A percentile compares a stretch with the other conserved stretches of the same genome.
phyloP scores from a whole-genome alignment of 2,329 filamentous ascomycete genomes.

The Teratosphaeria viscida region DNA sequence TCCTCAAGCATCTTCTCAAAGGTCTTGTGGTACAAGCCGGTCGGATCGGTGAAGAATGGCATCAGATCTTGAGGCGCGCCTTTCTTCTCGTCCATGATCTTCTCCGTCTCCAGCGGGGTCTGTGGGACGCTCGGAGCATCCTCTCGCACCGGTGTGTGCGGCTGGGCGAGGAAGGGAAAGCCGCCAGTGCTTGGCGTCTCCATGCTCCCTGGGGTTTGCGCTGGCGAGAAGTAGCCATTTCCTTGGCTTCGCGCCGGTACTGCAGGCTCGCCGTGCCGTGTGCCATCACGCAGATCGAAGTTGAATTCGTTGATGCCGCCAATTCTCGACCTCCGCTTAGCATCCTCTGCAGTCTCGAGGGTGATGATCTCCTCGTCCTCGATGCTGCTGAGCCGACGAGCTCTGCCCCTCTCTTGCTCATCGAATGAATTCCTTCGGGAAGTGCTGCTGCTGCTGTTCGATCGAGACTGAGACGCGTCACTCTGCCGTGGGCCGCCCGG shows the following conservation, averaged over 20 bases:
- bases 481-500: slow-evolving; percentile 2
- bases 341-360: slow-evolving; percentile 20
- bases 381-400: slow-evolving; percentile 14
- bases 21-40: slow-evolving; percentile 48
- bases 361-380: slow-evolving; percentile 25
- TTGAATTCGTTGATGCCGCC: slow-evolving; percentile 15
- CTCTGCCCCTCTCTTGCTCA: slow-evolving; percentile 9
- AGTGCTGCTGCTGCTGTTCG: not conserved
- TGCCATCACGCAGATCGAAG: slow-evolving; percentile 21
- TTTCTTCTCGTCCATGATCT: slow-evolving; percentile 50
- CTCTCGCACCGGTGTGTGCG: slow-evolving; percentile 16
- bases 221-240: slow-evolving; percentile 14
- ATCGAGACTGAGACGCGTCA: not conserved
- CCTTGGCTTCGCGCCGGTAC: slow-evolving; percentile 5
- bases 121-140: slow-evolving; percentile 11
- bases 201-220: slow-evolving; percentile 8
- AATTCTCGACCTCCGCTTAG: slow-evolving; percentile 20
- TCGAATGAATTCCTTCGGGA: slow-evolving; percentile 20
- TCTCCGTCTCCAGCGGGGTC: slow-evolving; percentile 41
- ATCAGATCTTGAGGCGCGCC: slow-evolving; percentile 57
- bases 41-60: slow-evolving; percentile 56
- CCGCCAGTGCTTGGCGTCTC: slow-evolving; percentile 13
- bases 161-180: slow-evolving; percentile 19
- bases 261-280: slow-evolving; percentile 8
- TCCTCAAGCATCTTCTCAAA: slow-evolving; percentile 49